These are phyloP conservation scores for Theileria sp. DNA, from an alignment of 169 alveolate species.

Conservation along the genomic window DNA sequence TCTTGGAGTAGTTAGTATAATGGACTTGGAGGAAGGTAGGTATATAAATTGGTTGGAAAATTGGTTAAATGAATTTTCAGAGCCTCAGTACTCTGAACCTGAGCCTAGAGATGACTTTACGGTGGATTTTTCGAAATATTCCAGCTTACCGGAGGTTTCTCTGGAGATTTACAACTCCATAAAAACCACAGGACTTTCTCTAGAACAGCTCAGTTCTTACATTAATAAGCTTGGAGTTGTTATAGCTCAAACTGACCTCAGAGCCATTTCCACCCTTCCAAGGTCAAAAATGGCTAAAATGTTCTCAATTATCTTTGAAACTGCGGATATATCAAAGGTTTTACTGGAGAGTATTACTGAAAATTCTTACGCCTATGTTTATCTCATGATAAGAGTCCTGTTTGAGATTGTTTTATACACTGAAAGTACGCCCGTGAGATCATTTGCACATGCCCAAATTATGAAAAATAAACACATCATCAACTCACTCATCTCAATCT, in stretches of 20 bases:
- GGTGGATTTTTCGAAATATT: slow-evolving; percentile 14
- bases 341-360: slow-evolving; percentile 39
- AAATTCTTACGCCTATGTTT: slow-evolving; percentile 62
- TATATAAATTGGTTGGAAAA: slow-evolving; percentile 21
- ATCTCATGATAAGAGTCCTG: slow-evolving; percentile 54
- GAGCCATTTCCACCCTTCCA: slow-evolving; percentile 52
- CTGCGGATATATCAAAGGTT: slow-evolving; percentile 30
- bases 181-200: slow-evolving; percentile 43
- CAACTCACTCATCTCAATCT: slow-evolving; percentile 27
- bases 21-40: background rate
- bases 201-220: slow-evolving; percentile 43
- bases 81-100: background rate
- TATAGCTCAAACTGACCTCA: slow-evolving; percentile 42
- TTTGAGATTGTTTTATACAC: slow-evolving; percentile 56
- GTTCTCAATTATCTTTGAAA: slow-evolving; percentile 53
- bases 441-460: slow-evolving; percentile 44
- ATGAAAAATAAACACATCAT: slow-evolving; percentile 42
- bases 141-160: slow-evolving; percentile 49
- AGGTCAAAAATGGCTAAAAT: slow-evolving; percentile 41
- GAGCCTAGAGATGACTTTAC: slow-evolving; percentile 15
- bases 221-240: slow-evolving; percentile 47
- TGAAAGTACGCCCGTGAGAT: slow-evolving; percentile 49
- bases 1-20: background rate
- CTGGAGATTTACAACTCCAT: slow-evolving; percentile 53
- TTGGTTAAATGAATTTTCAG: slow-evolving; percentile 27